Conservation (phyloP, 176 grass and related monocot species). For the Oryza rufipogon region DNA sequence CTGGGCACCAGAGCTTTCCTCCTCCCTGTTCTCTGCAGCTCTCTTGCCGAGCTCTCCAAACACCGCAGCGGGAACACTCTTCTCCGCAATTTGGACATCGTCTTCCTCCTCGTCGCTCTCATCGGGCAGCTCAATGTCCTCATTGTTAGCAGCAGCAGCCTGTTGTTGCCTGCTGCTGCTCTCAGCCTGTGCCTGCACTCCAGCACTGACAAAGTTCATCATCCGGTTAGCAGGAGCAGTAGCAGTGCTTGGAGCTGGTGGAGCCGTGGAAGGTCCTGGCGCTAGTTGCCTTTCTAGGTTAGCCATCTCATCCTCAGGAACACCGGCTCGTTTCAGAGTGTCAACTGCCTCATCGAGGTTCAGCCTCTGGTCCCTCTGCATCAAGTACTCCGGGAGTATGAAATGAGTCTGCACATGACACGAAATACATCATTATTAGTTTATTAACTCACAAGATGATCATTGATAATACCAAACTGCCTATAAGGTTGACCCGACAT, state of each 20-base stretch:
- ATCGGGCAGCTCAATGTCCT: slow-evolving; percentile 93
- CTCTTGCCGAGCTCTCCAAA: slow-evolving; percentile 85
- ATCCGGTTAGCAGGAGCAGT: slow-evolving; percentile 41
- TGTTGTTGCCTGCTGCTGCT: slow-evolving; percentile 34
- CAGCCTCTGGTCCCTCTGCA: slow-evolving; percentile 88
- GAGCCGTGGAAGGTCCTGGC: slow-evolving; percentile 43
- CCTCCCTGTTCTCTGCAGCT: slow-evolving; percentile 59
- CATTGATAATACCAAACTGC: slow-evolving; percentile 1
- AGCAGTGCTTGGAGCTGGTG: slow-evolving; percentile 34
- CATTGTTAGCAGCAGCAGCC: slow-evolving; percentile 51
- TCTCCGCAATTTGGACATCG: slow-evolving; percentile 73
- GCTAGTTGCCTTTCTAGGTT: slow-evolving; percentile 82
- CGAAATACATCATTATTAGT: slow-evolving; percentile 12
- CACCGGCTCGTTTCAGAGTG: slow-evolving; percentile 73
- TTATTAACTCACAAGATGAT: neutral
- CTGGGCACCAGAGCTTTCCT: slow-evolving; percentile 46
- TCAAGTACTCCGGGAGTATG: slow-evolving; percentile 84
- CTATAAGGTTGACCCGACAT: slow-evolving; percentile 7
- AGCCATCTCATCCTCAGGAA: slow-evolving; percentile 88
- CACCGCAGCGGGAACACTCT: slow-evolving; percentile 70
- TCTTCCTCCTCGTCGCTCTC: slow-evolving; percentile 78
- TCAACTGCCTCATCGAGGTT: slow-evolving; percentile 89
- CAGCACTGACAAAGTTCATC: slow-evolving; percentile 87
- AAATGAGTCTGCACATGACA: slow-evolving; percentile 77
- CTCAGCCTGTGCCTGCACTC: slow-evolving; percentile 65